A percentile compares a stretch with the other conserved stretches of the same genome.
These are phyloP conservation scores for Cyberlindnera mississippiensis DNA, from an alignment of 805 yeast species.

Conservation along the genomic window DNA sequence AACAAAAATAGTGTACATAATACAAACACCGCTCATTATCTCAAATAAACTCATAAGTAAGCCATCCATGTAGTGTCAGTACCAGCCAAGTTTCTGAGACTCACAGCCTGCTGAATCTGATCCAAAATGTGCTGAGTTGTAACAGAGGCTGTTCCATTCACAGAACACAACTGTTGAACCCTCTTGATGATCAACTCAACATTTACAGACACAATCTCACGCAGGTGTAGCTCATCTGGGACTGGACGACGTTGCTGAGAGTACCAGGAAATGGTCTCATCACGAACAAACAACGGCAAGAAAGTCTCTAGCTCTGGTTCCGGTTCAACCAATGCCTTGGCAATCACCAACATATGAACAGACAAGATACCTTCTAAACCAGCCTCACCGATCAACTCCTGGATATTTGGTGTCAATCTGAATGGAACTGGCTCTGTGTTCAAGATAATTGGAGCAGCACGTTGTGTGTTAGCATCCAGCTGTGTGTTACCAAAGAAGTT, in stretches of 20 bases:
- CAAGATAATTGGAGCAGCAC: slow-evolving; percentile 71
- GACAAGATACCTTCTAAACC: slow-evolving; percentile 89
- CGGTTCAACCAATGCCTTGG: slow-evolving; percentile 85
- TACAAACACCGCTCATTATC: background rate
- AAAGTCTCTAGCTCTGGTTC: slow-evolving; percentile 90
- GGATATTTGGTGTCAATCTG: slow-evolving; percentile 93
- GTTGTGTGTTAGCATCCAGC: slow-evolving; percentile 29
- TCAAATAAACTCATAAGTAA: slow-evolving; percentile 56
- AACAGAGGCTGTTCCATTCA: slow-evolving; percentile 47
- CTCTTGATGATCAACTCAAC: slow-evolving; percentile 81
- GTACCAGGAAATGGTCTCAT: slow-evolving; percentile 93
- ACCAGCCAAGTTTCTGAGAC: slow-evolving; percentile 87
- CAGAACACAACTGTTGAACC: slow-evolving; percentile 71
- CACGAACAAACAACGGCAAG: slow-evolving; percentile 90
- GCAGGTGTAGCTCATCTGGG: slow-evolving; percentile 76
- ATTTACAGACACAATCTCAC: slow-evolving; percentile 84
- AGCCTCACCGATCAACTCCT: slow-evolving; percentile 89
- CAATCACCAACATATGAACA: slow-evolving; percentile 77
- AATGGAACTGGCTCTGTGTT: slow-evolving; percentile 94
- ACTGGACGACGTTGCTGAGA: slow-evolving; percentile 80
- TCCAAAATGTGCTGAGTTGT: slow-evolving; percentile 90
- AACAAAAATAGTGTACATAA: background rate
- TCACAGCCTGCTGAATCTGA: slow-evolving; percentile 89
- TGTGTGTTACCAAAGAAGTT: slow-evolving; percentile 35
- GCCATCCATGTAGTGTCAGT: slow-evolving; percentile 96